A percentile compares a stretch with the other conserved stretches of the same genome.
Evolutionary conservation across 2,329 filamentous ascomycete genomes (phyloP).

Genomic region (Colletotrichum aenigma): DNA sequence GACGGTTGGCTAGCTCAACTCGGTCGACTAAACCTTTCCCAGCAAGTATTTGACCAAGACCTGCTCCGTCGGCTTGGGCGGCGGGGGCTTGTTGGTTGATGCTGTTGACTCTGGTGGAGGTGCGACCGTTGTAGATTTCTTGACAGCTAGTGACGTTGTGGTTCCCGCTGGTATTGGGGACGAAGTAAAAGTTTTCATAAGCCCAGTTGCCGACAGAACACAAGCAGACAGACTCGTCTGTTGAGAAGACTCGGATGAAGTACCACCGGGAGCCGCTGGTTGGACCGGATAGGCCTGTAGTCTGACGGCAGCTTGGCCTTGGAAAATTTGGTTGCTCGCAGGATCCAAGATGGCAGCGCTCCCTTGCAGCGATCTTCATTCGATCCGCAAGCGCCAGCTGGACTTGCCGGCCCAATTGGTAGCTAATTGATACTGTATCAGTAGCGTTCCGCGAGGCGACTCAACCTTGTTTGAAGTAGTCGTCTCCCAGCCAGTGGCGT

Average conservation of each 20-base stretch:
- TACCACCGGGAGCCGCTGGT: not conserved
- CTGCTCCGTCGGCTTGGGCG: not conserved
- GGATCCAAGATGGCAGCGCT: not conserved
- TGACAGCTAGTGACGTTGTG: not conserved
- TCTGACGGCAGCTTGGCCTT: not conserved
- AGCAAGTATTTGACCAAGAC: too few species aligned
- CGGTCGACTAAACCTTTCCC: too few species aligned
- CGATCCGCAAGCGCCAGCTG: not conserved
- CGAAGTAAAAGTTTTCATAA: not conserved
- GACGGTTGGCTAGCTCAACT: too few species aligned
- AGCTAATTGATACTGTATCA: too few species aligned
- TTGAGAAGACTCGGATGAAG: not conserved
- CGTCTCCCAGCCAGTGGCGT: too few species aligned
- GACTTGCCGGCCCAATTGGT: too few species aligned
- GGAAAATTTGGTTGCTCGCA: not conserved
- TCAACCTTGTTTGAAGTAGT: too few species aligned
- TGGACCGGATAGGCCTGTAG: not conserved
- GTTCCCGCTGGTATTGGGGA: fast-evolving
- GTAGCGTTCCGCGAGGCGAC: too few species aligned
- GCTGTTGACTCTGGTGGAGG: not conserved
- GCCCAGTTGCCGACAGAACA: not conserved
- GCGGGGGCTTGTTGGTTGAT: not conserved
- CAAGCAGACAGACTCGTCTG: not conserved
- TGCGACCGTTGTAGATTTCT: fast-evolving
- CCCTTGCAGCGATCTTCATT: slow-evolving; percentile 31